Base-by-base conservation (phyloP, 306 rosid genomes). In the Malus domestica region DNA sequence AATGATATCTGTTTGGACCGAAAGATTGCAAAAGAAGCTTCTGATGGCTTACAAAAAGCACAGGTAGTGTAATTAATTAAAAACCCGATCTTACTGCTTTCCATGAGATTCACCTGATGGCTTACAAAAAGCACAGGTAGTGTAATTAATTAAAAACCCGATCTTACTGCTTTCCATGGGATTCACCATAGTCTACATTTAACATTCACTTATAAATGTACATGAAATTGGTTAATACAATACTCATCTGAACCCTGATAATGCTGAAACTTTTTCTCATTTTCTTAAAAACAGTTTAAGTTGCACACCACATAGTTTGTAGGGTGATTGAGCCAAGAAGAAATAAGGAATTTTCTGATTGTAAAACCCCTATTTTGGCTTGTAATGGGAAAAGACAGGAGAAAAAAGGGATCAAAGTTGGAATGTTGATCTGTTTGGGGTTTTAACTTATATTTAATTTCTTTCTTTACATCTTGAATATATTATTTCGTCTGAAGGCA, bases 1-100 rank as follows among this genome's bases (percentile, higher is more conserved):
- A 81, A 75, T 80, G 93, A 87, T 75, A 80, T 86, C 71, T 90
- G 89, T 63, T 93, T 86, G 71, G 98, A 92, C 87, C 90, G 89
- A 62, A 95, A 89, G 86, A 83, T 88, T 83, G 85, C 83, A 20
- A 91, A 89, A 73, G 98, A 95, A 79, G 98, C 99, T 71, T 90
- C 99, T n/a, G 93, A 95, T 73, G 96, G 99, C 67, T 83, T 95
- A 79, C 97, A 89, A 82, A 92, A 90, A 82, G 89, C 90, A 20
- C 91, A 86, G 98, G 99, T 95, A 82, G 40, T 68, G 81, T 79
- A 64, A 79, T 69, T 72, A 67, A 51, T 67, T 18, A 19, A 18
- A 18, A 18, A 5, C 23, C 20, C 7, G 25, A 19, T 11, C 11
- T 68, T 18, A 40, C 12, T 73, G 44, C 14, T 25, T 25, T 25